Base-by-base conservation (phyloP, 805 yeast genomes). In the Saturnispora saitoi region DNA sequence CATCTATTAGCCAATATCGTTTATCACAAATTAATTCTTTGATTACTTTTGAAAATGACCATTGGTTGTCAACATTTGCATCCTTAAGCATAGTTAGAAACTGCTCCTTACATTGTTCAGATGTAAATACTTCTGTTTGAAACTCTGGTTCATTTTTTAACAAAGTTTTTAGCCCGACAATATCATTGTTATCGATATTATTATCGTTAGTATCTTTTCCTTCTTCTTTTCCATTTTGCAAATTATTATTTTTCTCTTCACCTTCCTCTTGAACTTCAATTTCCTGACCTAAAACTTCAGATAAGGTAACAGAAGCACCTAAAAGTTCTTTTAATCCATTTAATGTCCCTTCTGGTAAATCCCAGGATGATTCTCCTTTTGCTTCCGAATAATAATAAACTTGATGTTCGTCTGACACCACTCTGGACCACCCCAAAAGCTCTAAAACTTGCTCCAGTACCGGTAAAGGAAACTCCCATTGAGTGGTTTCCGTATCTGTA, bases 401-500 rank as follows among this genome's bases (percentile, higher is more conserved):
- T 61, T 19, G 71, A 67, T 71, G 89, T 6, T 75, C 81, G 11
- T 75, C 75, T 0, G 81, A 70, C 1, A 63, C 59, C 30, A 65
- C 71, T 54, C 68, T 70, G 31, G 65, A 66, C 86, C 86, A 83
- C 15, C 76, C 77, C 29, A 45, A 30, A 14, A 31, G 12, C 4
- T 19, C 17, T 20, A 53, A 32, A 5, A 81, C 72, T 32, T 49
- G 39, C 19, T 68, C 66, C 15, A 80, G 70, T 22, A 74, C 58
- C 46, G 73, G 83, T 15, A 65, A 75, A 0, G 96, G 96, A 54
- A 80, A 78, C 24, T 84, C 86, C 95, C 96, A 88, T 45, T 81
- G 78, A 0, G 96, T 80, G 54, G 79, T 78, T 43, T 78, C 75
- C 0, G 91, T 83, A 26, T 61, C 71, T 0, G 75, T 47, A 54